phyloP scores from a whole-genome alignment of 106 monocot species.

The Vanilla planifolia region DNA sequence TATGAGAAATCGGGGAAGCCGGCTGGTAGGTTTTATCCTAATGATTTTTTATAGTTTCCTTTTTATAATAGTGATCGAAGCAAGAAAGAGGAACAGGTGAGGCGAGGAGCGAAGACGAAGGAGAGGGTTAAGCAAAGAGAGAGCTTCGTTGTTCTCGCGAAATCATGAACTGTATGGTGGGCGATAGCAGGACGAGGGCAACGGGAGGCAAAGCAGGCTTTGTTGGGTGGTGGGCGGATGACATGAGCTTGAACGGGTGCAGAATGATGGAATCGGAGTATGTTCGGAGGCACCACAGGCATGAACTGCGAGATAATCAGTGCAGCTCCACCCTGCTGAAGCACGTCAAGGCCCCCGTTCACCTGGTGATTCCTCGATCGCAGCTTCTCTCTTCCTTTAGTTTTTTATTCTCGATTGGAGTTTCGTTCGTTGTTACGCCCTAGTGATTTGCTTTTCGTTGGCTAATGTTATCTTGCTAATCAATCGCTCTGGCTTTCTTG shows the following conservation, averaged over 20 bases:
- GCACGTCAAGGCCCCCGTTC: slow-evolving; percentile 45
- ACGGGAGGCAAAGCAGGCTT: neutral
- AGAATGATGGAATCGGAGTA: slow-evolving; percentile 29
- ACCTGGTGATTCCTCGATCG: slow-evolving; percentile 24
- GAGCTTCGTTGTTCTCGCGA: no score
- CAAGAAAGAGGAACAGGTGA: no score
- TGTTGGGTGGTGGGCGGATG: slow-evolving; percentile 1
- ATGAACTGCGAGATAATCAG: slow-evolving; percentile 32
- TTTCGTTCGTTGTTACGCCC: neutral
- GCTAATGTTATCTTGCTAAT: no score
- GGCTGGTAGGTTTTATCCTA: no score
- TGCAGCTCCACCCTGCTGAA: slow-evolving; percentile 47
- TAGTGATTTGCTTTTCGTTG: no score
- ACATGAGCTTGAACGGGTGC: neutral
- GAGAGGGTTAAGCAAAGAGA: no score
- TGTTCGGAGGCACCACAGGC: slow-evolving; percentile 32
- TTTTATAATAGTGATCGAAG: no score
- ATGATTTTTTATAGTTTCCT: no score
- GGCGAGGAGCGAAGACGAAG: no score
- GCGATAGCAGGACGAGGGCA: neutral
- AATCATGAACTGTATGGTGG: neutral
- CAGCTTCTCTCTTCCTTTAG: neutral
- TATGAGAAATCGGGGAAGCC: no score
- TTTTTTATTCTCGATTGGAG: neutral
- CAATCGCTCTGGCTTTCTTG: no score